These are phyloP conservation scores for Closterium sp. DNA, from an alignment of 139 green algal genomes.

Conservation along the genomic window DNA sequence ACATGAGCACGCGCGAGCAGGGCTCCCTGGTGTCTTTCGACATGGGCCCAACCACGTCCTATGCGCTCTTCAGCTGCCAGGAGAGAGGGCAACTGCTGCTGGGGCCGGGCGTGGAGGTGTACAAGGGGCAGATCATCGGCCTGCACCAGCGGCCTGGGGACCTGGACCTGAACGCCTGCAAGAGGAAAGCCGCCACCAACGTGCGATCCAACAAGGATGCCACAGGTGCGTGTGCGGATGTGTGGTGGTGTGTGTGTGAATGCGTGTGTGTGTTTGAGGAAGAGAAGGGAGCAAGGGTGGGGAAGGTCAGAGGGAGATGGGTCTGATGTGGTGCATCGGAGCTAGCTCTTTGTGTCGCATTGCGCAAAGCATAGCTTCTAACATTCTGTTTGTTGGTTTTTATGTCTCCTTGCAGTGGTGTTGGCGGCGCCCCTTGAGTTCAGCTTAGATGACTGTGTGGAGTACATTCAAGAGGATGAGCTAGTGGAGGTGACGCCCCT, in stretches of 20 bases:
- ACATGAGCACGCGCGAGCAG: constrained; percentile 85
- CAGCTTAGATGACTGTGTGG: constrained; percentile 89
- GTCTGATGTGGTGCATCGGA: no score
- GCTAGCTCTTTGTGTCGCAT: neutral
- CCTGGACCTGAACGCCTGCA: constrained; percentile 95
- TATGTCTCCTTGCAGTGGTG: constrained; percentile 30
- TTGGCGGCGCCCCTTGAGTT: constrained; percentile 73
- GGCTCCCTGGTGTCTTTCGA: constrained; percentile 78
- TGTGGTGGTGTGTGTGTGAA: neutral
- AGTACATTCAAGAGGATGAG: constrained; percentile 96
- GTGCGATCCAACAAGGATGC: constrained; percentile 62
- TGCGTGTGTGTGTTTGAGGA: neutral
- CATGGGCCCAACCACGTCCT: constrained; percentile 80
- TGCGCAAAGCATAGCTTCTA: neutral
- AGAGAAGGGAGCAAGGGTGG: no score
- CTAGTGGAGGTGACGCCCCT: constrained; percentile 89
- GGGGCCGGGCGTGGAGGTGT: constrained; percentile 80
- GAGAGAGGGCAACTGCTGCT: constrained; percentile 87
- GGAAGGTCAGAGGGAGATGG: no score
- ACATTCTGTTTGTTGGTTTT: no score
- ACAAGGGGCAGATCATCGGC: constrained; percentile 91
- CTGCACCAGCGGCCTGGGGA: constrained; percentile 91
- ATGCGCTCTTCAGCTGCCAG: constrained; percentile 86
- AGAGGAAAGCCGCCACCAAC: constrained; percentile 92
- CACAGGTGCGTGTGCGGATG: neutral